A percentile compares a stretch with the other conserved stretches of the same genome.
Evolutionary conservation across 2,329 filamentous ascomycete genomes (phyloP).

Genomic region (Colletotrichum somersetense): DNA sequence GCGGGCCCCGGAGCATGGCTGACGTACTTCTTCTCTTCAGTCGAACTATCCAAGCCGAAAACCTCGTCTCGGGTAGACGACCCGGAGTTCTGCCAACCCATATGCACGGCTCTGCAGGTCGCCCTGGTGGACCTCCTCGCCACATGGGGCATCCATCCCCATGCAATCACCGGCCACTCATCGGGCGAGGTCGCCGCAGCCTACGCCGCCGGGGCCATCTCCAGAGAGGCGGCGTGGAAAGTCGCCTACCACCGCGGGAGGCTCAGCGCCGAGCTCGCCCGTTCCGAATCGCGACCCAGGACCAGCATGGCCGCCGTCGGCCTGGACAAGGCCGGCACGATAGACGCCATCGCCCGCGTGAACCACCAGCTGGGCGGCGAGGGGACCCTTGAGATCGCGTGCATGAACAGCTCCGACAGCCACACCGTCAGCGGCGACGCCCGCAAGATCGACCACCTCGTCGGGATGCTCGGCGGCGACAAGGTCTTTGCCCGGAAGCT

Average conservation of each 20-base stretch:
- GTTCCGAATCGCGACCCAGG: slow-evolving; percentile 49
- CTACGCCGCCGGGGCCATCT: slow-evolving; percentile 54
- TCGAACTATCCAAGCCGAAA: slow-evolving; percentile 45
- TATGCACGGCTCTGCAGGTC: slow-evolving; percentile 62
- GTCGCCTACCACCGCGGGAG: slow-evolving; percentile 64
- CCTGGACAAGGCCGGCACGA: slow-evolving; percentile 48
- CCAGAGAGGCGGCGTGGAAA: slow-evolving; percentile 58
- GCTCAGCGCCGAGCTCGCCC: slow-evolving; percentile 45
- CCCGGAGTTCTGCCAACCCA: slow-evolving; percentile 58
- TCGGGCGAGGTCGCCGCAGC: slow-evolving; percentile 63
- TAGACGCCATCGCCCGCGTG: slow-evolving; percentile 47
- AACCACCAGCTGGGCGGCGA: slow-evolving; percentile 19
- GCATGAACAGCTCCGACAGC: slow-evolving; percentile 66
- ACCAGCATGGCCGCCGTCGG: slow-evolving; percentile 57
- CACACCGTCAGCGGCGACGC: slow-evolving; percentile 59
- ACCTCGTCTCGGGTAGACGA: slow-evolving; percentile 51
- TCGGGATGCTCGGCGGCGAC: slow-evolving; percentile 48
- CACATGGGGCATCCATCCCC: slow-evolving; percentile 56
- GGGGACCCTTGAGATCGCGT: slow-evolving; percentile 53
- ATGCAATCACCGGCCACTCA: slow-evolving; percentile 59
- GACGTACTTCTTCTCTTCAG: slow-evolving; percentile 22
- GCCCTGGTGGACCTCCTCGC: slow-evolving; percentile 58
- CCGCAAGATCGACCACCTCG: slow-evolving; percentile 47
- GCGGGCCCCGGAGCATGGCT: neutral
- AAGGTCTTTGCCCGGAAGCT: slow-evolving; percentile 62